Conservation (phyloP, 2,329 filamentous ascomycete species). For the Aspergillus sp. region DNA sequence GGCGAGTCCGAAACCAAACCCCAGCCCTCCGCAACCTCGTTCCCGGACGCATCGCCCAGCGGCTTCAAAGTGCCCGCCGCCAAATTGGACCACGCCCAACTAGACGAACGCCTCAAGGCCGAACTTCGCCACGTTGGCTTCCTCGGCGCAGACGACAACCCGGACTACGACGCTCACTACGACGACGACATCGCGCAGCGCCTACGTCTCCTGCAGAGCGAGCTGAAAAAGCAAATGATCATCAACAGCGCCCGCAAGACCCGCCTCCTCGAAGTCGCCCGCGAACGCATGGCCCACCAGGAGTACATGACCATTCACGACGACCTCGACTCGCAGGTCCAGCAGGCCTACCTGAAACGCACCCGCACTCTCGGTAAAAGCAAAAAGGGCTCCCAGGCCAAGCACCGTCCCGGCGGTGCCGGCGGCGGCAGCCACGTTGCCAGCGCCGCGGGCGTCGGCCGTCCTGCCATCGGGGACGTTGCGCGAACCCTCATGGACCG, state of each 20-base stretch:
- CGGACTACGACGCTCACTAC: constrained; percentile 83
- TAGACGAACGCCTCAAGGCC: constrained; percentile 88
- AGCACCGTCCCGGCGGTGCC: constrained; percentile 61
- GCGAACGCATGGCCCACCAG: constrained; percentile 91
- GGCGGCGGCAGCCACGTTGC: constrained; percentile 65
- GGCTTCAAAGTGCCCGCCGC: constrained; percentile 76
- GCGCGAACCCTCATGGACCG: constrained; percentile 92
- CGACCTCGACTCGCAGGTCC: constrained; percentile 91
- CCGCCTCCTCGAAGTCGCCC: constrained; percentile 79
- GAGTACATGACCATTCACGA: constrained; percentile 97
- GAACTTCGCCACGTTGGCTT: constrained; percentile 91
- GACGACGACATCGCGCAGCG: constrained; percentile 94
- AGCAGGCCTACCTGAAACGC: constrained; percentile 92
- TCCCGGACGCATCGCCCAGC: constrained; percentile 73
- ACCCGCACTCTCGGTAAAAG: constrained; percentile 92
- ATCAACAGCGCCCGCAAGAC: constrained; percentile 89
- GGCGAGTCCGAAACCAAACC: constrained; percentile 37
- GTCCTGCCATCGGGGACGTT: constrained; percentile 77
- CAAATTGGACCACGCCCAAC: constrained; percentile 78
- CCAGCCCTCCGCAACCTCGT: constrained; percentile 70
- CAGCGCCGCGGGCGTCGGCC: constrained; percentile 42
- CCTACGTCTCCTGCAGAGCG: constrained; percentile 77
- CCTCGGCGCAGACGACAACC: constrained; percentile 65
- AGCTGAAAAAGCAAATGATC: constrained; percentile 78
- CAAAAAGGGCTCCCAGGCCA: constrained; percentile 76